A percentile compares a stretch with the other conserved stretches of the same genome.
Evolutionary conservation across 1,139 yeast species (phyloP).

Genomic region (Candida smagusa): DNA sequence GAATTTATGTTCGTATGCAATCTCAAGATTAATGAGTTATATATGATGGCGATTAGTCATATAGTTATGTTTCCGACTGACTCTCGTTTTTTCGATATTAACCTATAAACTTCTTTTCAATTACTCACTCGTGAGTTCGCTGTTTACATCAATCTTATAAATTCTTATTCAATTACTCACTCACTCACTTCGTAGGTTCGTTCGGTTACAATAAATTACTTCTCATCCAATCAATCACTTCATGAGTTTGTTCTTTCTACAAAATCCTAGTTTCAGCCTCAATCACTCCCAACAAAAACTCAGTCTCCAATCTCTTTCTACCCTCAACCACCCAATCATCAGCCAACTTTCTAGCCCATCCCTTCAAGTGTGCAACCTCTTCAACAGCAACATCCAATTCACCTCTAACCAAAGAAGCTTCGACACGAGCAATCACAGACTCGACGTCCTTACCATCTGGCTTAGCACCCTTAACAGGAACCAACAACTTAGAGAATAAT

Average conservation of each 20-base stretch:
- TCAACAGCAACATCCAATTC: conserved; percentile 86
- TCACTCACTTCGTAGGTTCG: not conserved
- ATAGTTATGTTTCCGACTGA: not conserved
- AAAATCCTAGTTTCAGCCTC: conserved; percentile 53
- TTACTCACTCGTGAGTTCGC: not conserved
- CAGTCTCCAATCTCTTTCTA: conserved; percentile 84
- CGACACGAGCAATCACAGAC: conserved; percentile 83
- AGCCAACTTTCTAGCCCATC: conserved; percentile 90
- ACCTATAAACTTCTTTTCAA: not conserved
- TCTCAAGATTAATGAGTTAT: too few relatives aligned
- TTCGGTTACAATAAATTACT: too few relatives aligned
- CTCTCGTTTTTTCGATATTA: not conserved
- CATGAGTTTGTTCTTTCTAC: too few relatives aligned
- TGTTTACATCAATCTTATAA: not conserved
- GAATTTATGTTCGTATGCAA: not conserved
- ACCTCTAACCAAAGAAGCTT: conserved; percentile 70
- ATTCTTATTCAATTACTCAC: not conserved
- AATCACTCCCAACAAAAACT: conserved; percentile 67
- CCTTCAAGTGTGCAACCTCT: conserved; percentile 85
- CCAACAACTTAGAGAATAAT: conserved; percentile 70
- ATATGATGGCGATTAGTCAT: too few relatives aligned
- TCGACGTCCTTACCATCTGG: conserved; percentile 81
- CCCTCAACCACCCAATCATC: conserved; percentile 90
- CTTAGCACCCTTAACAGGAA: conserved; percentile 56
- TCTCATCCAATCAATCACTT: not conserved